Base-by-base conservation (phyloP, 768 basidiomycete species). In the Amylocystis lapponica region DNA sequence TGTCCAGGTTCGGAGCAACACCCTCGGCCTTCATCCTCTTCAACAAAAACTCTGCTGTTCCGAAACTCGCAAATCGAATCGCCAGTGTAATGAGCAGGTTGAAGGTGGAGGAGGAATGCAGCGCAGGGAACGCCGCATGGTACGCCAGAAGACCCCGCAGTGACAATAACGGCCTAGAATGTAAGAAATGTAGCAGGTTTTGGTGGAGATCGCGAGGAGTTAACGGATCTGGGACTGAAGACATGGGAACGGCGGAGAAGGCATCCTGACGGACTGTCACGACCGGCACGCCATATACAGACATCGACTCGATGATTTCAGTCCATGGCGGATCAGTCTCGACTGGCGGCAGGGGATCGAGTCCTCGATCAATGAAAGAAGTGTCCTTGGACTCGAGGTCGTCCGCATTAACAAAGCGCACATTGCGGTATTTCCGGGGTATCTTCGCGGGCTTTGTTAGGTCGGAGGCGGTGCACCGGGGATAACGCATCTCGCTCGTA, bases 31-130 rank as follows among this genome's bases (percentile, higher is more conserved):
- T 60, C 76, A 86, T 83, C 30, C 59, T 59, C 9, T 42, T 35
- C 14, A 86, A 58, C 35, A 87, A 61, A 36, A 62, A 60, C 22
- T 50, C 54, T 10, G 70, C 76, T 1, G 65, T 68, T 3, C 74
- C 71, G 46, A 72, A 76, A 32, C 69, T 66, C 3, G 69, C 66
- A 45, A 69, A 67, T 20, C 74, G 75, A 43, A 87, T 61, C 2
- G 78, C 74, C 26, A 79, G 57, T 22, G 52, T 41, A 32, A 75
- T 62, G 52, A 76, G 64, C 17, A 69, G 47, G 50, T 75, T 75
- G 59, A 62, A 76, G 1, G 74, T 69, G 7, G 46, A 54, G 36
- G 68, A 65, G 17, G 70, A 67, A 41, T 64, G 68, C 14, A 66
- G 42, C 20, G 21, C 10, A 5, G 58, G 63, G 39, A 52, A 59